These are phyloP conservation scores for Rhizopogon vulgaris DNA, from an alignment of 768 basidiomycete genomes.

Conservation along the genomic window DNA sequence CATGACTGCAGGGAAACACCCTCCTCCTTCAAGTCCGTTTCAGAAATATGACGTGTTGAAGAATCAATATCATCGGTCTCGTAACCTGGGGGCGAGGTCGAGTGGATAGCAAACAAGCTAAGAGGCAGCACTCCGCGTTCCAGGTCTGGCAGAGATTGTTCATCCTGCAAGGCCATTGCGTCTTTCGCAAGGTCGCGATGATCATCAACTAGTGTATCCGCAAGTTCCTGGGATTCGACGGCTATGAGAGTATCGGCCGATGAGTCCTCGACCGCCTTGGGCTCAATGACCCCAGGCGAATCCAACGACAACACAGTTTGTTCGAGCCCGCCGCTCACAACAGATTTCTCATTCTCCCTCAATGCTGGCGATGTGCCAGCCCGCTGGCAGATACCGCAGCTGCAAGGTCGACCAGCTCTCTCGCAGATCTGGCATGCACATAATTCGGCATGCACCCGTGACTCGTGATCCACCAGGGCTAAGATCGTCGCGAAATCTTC, in stretches of 20 bases:
- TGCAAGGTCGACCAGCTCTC: not conserved
- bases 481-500: not conserved
- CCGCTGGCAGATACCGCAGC: constrained; percentile 6
- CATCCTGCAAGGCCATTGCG: not conserved
- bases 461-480: not conserved
- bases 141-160: not conserved
- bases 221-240: not conserved
- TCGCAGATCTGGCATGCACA: not conserved
- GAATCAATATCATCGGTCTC: not conserved
- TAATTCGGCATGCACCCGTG: not conserved
- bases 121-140: not conserved
- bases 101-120: too few species aligned
- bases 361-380: not conserved
- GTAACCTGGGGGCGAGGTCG: not conserved
- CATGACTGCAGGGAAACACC: too few species aligned
- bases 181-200: too few species aligned
- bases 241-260: not conserved
- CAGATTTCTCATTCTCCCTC: not conserved
- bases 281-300: not conserved
- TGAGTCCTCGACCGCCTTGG: not conserved
- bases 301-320: not conserved
- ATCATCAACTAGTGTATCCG: not conserved
- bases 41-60: not conserved
- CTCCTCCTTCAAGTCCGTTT: not conserved
- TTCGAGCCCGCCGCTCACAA: not conserved